Evolutionary conservation across 257 asterid species (phyloP).

Genomic region (Solanum pinnatisectum): DNA sequence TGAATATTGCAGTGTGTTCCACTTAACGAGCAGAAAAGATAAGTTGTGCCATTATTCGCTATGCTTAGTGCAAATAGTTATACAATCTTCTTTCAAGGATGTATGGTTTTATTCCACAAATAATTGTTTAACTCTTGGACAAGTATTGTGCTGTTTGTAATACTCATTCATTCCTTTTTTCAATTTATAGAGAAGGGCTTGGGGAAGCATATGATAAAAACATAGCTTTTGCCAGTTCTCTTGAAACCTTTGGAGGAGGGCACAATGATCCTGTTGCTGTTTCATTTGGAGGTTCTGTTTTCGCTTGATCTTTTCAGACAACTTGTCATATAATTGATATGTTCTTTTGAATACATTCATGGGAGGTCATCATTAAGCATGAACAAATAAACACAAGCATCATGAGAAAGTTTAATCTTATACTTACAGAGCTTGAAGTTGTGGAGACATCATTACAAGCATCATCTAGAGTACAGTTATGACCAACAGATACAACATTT

Average conservation of each 20-base stretch:
- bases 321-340: neutral
- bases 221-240: constrained; percentile 79
- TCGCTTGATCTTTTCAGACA: neutral
- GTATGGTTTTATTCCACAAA: neutral
- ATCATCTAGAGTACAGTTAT: neutral
- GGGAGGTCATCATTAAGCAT: neutral
- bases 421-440: neutral
- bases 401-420: neutral
- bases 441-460: neutral
- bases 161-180: neutral
- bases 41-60: neutral
- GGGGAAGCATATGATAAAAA: constrained; percentile 91
- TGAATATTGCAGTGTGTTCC: neutral
- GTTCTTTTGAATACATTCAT: neutral
- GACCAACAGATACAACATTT: neutral
- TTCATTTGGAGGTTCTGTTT: constrained; percentile 68
- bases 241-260: constrained; percentile 85
- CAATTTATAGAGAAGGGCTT: constrained; percentile 76
- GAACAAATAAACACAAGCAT: neutral
- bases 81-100: neutral
- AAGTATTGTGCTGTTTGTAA: neutral
- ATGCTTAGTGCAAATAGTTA: neutral
- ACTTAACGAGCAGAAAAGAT: neutral
- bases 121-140: neutral
- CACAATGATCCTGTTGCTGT: constrained; percentile 71